Conservation (phyloP, 257 asterid genomes). For the Jasminum sambac region DNA sequence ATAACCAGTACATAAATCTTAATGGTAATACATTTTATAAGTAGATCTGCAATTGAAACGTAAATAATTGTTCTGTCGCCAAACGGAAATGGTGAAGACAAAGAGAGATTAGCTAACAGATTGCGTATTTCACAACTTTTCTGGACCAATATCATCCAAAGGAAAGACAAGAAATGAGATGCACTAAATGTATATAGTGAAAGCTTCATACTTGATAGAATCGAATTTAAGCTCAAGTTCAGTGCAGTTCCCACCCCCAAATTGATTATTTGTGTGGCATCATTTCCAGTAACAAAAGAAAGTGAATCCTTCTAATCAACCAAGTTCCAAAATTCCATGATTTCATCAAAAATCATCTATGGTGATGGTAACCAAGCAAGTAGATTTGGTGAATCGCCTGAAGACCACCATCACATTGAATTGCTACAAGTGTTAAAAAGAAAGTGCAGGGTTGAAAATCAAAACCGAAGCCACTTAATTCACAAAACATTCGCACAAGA, state of each 20-base stretch:
- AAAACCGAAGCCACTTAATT: no score
- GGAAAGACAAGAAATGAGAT: neutral
- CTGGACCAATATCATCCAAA: neutral
- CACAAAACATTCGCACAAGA: neutral
- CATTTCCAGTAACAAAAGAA: neutral
- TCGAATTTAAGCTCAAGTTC: neutral
- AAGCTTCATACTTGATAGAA: neutral
- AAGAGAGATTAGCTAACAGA: neutral
- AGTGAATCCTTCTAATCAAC: neutral
- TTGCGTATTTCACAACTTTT: neutral
- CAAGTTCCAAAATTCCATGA: neutral
- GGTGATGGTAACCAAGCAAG: neutral
- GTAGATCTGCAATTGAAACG: neutral
- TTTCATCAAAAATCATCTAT: neutral
- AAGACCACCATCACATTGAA: neutral
- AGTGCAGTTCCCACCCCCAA: neutral
- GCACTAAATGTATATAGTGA: neutral
- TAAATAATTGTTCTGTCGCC: neutral
- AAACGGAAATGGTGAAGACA: neutral
- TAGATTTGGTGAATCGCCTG: neutral
- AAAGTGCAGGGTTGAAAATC: no score
- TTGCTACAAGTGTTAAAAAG: no score
- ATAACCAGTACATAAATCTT: neutral
- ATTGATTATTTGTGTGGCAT: neutral
- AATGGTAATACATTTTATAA: neutral